Evolutionary conservation across 805 yeast genomes (phyloP).

Genomic region (Lipomyces mesembrius): DNA sequence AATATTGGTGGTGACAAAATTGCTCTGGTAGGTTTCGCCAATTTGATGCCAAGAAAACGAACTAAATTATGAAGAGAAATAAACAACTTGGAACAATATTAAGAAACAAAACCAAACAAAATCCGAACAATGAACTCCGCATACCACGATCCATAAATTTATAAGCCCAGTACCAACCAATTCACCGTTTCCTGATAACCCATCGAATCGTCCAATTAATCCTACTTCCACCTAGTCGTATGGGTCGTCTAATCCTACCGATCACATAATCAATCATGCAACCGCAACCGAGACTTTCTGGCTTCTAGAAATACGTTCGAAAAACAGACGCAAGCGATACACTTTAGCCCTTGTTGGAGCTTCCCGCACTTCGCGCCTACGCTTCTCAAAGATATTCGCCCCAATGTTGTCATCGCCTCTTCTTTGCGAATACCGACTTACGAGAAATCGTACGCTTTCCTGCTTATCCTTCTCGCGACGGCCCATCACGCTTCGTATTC

Average conservation of each 20-base stretch:
- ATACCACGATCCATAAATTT: not conserved
- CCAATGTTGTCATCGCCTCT: slow-evolving; percentile 3
- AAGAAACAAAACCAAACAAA: not conserved
- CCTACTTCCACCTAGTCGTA: not conserved
- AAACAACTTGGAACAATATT: slow-evolving; percentile 1
- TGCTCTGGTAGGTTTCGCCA: not conserved
- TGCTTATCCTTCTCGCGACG: slow-evolving; percentile 11
- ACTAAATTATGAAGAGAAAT: not conserved
- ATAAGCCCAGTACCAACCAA: slow-evolving; percentile 5
- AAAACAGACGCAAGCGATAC: slow-evolving; percentile 32
- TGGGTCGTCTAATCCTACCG: too few species aligned
- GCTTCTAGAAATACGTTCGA: slow-evolving; percentile 27
- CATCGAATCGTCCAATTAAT: not conserved
- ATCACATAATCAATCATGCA: not conserved
- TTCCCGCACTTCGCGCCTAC: slow-evolving; percentile 8
- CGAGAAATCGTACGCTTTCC: slow-evolving; percentile 20
- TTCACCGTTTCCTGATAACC: too few species aligned
- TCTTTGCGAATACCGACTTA: slow-evolving; percentile 12
- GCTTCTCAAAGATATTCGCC: not conserved
- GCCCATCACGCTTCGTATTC: not conserved
- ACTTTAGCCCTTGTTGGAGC: slow-evolving; percentile 36
- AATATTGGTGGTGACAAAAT: not conserved
- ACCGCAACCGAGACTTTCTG: slow-evolving; percentile 6
- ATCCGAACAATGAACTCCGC: not conserved
- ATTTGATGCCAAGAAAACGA: not conserved